Conservation (phyloP, 2,329 filamentous ascomycete genomes). For the Calonectria crousiana region DNA sequence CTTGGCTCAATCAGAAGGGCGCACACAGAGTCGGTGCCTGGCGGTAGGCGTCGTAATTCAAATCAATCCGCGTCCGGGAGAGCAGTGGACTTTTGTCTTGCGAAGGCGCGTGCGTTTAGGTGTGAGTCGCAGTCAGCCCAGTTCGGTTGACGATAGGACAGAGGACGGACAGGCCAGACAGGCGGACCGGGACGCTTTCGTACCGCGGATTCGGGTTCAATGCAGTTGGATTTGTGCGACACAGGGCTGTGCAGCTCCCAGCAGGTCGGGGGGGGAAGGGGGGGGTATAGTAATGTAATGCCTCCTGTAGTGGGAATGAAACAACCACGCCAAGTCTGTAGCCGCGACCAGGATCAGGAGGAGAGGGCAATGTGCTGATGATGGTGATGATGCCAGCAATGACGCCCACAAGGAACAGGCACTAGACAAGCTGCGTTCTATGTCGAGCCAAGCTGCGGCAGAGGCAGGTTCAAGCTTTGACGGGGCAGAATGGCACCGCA, state of each 20-base stretch:
- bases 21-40: constrained; percentile 12
- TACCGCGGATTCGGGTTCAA: constrained; percentile 5
- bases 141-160: background rate
- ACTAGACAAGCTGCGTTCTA: background rate
- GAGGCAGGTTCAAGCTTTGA: constrained; percentile 10
- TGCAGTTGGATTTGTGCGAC: background rate
- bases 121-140: constrained; percentile 5
- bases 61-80: constrained; percentile 4
- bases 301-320: background rate
- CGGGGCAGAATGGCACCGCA: background rate
- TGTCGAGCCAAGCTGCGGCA: background rate
- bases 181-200: constrained; percentile 10
- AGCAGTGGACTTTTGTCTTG: constrained; percentile 19
- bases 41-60: constrained; percentile 21
- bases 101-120: background rate
- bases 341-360: background rate
- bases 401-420: background rate
- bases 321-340: background rate
- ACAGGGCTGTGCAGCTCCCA: constrained; percentile 1
- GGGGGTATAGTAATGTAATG: constrained; percentile 7
- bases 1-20: constrained; percentile 12
- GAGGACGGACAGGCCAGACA: background rate
- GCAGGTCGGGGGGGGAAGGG: background rate
- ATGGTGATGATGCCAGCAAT: background rate
- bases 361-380: background rate